Base-by-base conservation (phyloP, 2,329 filamentous ascomycete species). In the Diaporthe longicolla region DNA sequence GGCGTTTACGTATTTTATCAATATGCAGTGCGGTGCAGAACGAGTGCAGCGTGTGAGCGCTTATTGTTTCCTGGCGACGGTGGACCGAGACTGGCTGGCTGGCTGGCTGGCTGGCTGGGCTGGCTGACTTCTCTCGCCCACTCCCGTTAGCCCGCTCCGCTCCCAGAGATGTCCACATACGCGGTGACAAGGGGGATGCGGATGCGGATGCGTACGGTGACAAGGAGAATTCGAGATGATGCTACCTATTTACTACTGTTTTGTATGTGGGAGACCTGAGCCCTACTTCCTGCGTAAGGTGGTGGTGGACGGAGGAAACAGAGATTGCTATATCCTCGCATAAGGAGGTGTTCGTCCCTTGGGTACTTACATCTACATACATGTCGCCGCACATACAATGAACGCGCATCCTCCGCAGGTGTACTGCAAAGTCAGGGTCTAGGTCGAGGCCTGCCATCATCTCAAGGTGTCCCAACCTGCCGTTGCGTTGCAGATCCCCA, bases 401-500 rank as follows among this genome's bases (percentile, higher is more conserved):
- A 58, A 11, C 35, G 58, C 58, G 24, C 24, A 29, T 17, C 21
- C 17, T 32, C 24, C 9, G 59, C 10, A 26, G 40, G 17, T 63
- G 24, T 63, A 13, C 24, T 15, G 59, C 19, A 21, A 52, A 52
- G 45, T 52, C 63, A 52, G 63, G 63, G 63, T 52, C 63, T 40
- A 66, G 63, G 29, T 66, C 63, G 45, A 52, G 45, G 63, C 61
- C 61, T 24, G 45, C 61, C 45, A 66, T 52, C 61, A 52, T 66
- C 61, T 37, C 61, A 50, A 24, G 29, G 26, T 50, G 43, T 52
- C 63, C 63, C 63, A 66, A 52, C 45, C 63, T 66, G 45, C 45
- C 61, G 63, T 66, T 52, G 63, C 63, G 45, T 66, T 66, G 63
- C 63, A 66, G 63, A 66, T 66, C 63, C 61, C 63, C 45, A 52